These are phyloP conservation scores for Tieghemiomyces parasiticus DNA, from an alignment of 192 early-diverging fungal species.

Conservation along the genomic window DNA sequence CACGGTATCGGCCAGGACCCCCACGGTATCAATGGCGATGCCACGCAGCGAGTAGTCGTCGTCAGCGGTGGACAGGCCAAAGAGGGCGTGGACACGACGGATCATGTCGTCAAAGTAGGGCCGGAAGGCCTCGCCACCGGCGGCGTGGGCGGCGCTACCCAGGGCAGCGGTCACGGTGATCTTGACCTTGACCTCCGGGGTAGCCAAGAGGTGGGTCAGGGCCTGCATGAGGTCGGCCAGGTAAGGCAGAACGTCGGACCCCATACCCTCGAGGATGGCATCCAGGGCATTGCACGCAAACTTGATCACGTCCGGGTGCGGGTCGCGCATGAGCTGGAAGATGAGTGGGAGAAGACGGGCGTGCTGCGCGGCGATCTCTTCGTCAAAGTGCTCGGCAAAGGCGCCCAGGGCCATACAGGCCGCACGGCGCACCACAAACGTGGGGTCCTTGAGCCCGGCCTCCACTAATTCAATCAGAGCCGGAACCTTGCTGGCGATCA, in stretches of 20 bases:
- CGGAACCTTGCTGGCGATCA: slow-evolving; percentile 55
- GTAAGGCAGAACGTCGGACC: slow-evolving; percentile 63
- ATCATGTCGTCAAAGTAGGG: slow-evolving; percentile 68
- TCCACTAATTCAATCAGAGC: slow-evolving; percentile 67
- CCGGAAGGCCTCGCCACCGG: slow-evolving; percentile 38
- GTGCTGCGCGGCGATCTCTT: slow-evolving; percentile 67
- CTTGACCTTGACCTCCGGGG: slow-evolving; percentile 48
- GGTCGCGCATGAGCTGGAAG: slow-evolving; percentile 69
- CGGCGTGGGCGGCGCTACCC: slow-evolving; percentile 81
- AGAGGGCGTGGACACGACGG: slow-evolving; percentile 48
- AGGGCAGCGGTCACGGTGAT: slow-evolving; percentile 70
- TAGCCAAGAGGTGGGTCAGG: slow-evolving; percentile 57
- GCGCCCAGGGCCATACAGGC: slow-evolving; percentile 75
- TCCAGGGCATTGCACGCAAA: slow-evolving; percentile 76
- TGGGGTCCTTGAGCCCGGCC: slow-evolving; percentile 65
- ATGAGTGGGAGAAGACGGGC: slow-evolving; percentile 70
- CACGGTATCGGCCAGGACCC: slow-evolving; percentile 74
- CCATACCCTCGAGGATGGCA: slow-evolving; percentile 76
- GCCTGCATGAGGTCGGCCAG: slow-evolving; percentile 71
- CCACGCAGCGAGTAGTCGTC: slow-evolving; percentile 71
- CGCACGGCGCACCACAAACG: slow-evolving; percentile 61
- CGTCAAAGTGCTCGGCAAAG: slow-evolving; percentile 47
- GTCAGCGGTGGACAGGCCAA: slow-evolving; percentile 45
- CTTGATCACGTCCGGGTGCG: slow-evolving; percentile 52
- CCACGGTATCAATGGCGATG: slow-evolving; percentile 70